Evolutionary conservation across 257 asterid genomes (phyloP).

Genomic region (Capsicum chinense): DNA sequence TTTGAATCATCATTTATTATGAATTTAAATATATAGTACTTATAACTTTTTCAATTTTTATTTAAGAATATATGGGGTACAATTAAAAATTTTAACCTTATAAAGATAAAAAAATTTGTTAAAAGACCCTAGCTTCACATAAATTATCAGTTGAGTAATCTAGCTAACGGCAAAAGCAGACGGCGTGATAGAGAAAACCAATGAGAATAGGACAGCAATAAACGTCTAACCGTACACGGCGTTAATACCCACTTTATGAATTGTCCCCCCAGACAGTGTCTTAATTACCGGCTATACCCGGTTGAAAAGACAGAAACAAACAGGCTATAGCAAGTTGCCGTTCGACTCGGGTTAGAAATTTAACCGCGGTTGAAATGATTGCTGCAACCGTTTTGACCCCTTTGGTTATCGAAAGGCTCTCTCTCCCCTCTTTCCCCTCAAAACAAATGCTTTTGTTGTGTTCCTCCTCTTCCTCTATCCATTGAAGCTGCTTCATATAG

Average conservation of each 20-base stretch:
- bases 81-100: too few species aligned
- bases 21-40: too few species aligned
- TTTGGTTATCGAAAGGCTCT: slow-evolving; percentile 41
- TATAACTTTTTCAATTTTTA: too few species aligned
- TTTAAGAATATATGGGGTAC: too few species aligned
- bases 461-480: neutral
- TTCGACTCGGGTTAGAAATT: slow-evolving; percentile 30
- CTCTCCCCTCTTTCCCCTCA: neutral
- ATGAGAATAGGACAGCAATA: slow-evolving; percentile 35
- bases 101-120: too few species aligned
- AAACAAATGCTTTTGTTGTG: neutral
- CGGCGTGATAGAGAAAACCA: slow-evolving; percentile 51
- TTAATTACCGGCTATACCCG: slow-evolving; percentile 47
- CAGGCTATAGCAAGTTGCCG: slow-evolving; percentile 32
- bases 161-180: slow-evolving; percentile 32
- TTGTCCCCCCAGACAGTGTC: slow-evolving; percentile 47
- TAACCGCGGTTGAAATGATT: slow-evolving; percentile 41
- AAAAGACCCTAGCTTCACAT: too few species aligned
- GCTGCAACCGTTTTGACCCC: slow-evolving; percentile 35
- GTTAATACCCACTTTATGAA: slow-evolving; percentile 40
- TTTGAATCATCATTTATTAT: too few species aligned
- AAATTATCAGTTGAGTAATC: too few species aligned
- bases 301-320: slow-evolving; percentile 44
- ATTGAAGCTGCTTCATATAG: neutral
- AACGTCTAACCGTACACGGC: slow-evolving; percentile 46